A percentile compares a stretch with the other conserved stretches of the same genome.
phyloP scores from a whole-genome alignment of 2,329 filamentous ascomycete species.

The Chlorencoelia australis region DNA sequence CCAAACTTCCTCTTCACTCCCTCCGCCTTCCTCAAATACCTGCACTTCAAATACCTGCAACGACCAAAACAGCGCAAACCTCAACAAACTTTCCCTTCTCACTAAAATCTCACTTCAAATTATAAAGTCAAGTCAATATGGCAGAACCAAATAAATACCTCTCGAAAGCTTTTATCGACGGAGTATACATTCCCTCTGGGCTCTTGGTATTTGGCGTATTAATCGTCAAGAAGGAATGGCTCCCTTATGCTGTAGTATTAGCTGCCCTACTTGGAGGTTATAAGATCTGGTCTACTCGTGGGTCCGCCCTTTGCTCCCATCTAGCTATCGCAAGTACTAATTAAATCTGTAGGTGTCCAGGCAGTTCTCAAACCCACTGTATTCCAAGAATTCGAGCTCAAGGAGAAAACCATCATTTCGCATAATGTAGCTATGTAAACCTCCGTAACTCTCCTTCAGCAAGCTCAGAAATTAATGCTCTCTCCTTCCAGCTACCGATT shows the following conservation, averaged over 20 bases:
- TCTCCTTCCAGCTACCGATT: slow-evolving; percentile 67
- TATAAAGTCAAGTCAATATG: slow-evolving; percentile 2
- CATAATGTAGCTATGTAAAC: slow-evolving; percentile 96
- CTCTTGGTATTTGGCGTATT: slow-evolving; percentile 66
- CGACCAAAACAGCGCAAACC: too few species aligned
- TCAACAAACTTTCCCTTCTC: slow-evolving; percentile 8
- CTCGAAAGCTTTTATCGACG: slow-evolving; percentile 60
- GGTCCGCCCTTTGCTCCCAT: slow-evolving; percentile 29
- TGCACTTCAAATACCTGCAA: too few species aligned
- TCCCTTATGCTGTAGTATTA: slow-evolving; percentile 58
- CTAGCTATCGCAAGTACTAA: slow-evolving; percentile 8
- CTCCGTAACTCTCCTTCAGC: too few species aligned
- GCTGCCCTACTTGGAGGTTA: slow-evolving; percentile 56
- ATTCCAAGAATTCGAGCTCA: slow-evolving; percentile 88
- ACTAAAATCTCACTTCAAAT: too few species aligned
- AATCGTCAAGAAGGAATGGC: slow-evolving; percentile 71
- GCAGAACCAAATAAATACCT: slow-evolving; percentile 11
- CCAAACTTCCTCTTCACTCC: too few species aligned
- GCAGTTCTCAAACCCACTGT: slow-evolving; percentile 77
- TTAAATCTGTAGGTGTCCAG: slow-evolving; percentile 47
- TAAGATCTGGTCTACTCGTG: slow-evolving; percentile 65
- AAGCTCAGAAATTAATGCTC: slow-evolving; percentile 5
- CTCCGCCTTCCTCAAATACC: too few species aligned
- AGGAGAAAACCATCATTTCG: slow-evolving; percentile 89
- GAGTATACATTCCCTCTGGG: slow-evolving; percentile 73